A percentile compares a stretch with the other conserved stretches of the same genome.
Evolutionary conservation across 495 filamentous ascomycete genomes (phyloP).

Genomic region (Penicillium ochrochloron): DNA sequence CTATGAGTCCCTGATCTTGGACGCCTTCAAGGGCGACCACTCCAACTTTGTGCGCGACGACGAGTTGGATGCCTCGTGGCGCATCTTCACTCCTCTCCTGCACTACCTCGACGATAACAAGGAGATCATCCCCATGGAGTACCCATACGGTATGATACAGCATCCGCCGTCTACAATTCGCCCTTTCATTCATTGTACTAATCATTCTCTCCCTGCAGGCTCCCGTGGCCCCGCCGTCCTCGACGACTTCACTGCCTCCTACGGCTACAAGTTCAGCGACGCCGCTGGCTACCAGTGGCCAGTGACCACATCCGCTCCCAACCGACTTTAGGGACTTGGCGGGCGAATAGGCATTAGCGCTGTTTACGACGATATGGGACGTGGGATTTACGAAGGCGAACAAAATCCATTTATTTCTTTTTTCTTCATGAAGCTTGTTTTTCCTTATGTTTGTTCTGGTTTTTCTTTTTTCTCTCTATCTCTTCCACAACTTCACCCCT

Average conservation of each 20-base stretch:
- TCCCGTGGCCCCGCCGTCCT: conserved; percentile 95
- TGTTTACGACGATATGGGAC: conserved; percentile 37
- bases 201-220: conserved; percentile 53
- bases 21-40: conserved; percentile 98
- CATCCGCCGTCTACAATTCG: background rate
- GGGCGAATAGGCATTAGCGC: conserved; percentile 9
- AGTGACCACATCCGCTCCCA: conserved; percentile 63
- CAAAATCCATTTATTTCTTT: conserved; percentile 33
- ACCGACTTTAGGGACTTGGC: conserved; percentile 63
- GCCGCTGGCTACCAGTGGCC: conserved; percentile 97
- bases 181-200: background rate
- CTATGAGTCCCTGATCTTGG: conserved; percentile 96
- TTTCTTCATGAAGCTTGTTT: conserved; percentile 23
- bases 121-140: conserved; percentile 99
- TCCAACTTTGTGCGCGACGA: conserved; percentile 99
- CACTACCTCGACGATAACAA: conserved; percentile 99
- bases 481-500: conserved; percentile 5
- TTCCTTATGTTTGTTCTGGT: conserved; percentile 1
- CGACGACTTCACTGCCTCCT: conserved; percentile 97
- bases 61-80: conserved; percentile 97
- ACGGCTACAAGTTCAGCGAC: conserved; percentile 98
- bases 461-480: conserved; percentile 9
- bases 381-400: conserved; percentile 29
- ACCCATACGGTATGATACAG: conserved; percentile 85
- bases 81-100: conserved; percentile 95